phyloP scores from a whole-genome alignment of 2,329 filamentous ascomycete species.

The Stemphylium beticola region DNA sequence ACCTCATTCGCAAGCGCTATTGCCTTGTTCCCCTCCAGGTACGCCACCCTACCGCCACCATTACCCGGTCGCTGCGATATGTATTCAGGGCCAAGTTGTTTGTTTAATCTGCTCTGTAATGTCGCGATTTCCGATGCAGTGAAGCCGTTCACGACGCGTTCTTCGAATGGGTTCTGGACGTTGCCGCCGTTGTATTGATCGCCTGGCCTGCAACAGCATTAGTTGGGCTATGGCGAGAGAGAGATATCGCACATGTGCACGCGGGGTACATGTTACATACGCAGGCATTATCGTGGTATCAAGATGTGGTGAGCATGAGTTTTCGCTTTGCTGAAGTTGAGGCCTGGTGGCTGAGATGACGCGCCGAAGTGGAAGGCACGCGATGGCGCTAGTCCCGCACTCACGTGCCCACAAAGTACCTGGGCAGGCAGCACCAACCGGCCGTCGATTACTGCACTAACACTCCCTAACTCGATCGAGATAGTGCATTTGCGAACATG shows the following conservation, averaged over 20 bases:
- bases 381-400: constrained; percentile 23
- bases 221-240: constrained; percentile 9
- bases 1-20: constrained; percentile 95
- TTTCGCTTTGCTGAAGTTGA: constrained; percentile 30
- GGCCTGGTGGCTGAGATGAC: constrained; percentile 39
- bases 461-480: constrained; percentile 7
- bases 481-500: background rate
- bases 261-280: constrained; percentile 28
- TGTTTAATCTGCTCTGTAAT: constrained; percentile 83
- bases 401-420: constrained; percentile 18
- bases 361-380: constrained; percentile 35
- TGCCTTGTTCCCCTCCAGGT: constrained; percentile 94
- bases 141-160: constrained; percentile 77
- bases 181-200: constrained; percentile 45
- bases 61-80: constrained; percentile 86
- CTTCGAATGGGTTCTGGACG: constrained; percentile 79
- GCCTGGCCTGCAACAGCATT: constrained; percentile 41
- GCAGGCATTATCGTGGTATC: constrained; percentile 42
- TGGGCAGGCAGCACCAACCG: background rate
- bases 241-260: background rate
- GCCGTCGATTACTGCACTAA: constrained; percentile 8
- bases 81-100: constrained; percentile 94
- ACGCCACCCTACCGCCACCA: constrained; percentile 85
- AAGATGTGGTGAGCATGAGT: constrained; percentile 32
- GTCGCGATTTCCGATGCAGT: constrained; percentile 91